Conservation (phyloP, 1,139 yeast genomes). For the Suhomyces wounanorum region DNA sequence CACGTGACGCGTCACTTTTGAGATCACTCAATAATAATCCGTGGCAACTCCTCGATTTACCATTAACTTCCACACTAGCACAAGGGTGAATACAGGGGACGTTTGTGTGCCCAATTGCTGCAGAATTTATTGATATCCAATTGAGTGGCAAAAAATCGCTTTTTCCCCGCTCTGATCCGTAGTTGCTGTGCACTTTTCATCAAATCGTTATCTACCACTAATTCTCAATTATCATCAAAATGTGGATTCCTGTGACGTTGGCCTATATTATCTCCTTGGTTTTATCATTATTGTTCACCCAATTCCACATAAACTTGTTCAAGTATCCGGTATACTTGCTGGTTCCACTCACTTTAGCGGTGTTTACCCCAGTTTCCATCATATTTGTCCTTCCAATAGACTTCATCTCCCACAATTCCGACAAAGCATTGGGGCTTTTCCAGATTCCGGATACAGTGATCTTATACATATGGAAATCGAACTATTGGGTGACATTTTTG, state of each 20-base stretch:
- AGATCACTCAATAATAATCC: not conserved
- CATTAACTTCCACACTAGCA: not conserved
- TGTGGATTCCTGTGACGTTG: constrained; percentile 34
- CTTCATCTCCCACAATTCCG: constrained; percentile 36
- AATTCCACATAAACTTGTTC: constrained; percentile 39
- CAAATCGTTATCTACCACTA: not conserved
- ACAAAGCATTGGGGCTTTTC: constrained; percentile 25
- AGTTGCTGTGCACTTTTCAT: not conserved
- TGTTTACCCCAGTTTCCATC: constrained; percentile 47
- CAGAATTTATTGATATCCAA: not conserved
- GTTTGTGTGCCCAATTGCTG: not conserved
- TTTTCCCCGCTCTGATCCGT: not conserved
- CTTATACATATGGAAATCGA: constrained; percentile 64
- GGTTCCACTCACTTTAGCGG: constrained; percentile 40
- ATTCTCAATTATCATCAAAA: constrained; percentile 8
- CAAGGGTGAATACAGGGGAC: not conserved
- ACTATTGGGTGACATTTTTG: constrained; percentile 78
- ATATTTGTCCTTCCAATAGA: constrained; percentile 44
- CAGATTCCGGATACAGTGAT: constrained; percentile 46
- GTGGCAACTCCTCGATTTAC: constrained; percentile 2
- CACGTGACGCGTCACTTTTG: not conserved
- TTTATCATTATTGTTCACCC: constrained; percentile 38
- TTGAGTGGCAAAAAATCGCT: not conserved
- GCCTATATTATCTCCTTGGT: constrained; percentile 33
- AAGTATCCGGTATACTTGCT: constrained; percentile 37